A percentile compares a stretch with the other conserved stretches of the same genome.
Evolutionary conservation across 352 stramenopile species (phyloP).

Genomic region (Phytophthora cactorum): DNA sequence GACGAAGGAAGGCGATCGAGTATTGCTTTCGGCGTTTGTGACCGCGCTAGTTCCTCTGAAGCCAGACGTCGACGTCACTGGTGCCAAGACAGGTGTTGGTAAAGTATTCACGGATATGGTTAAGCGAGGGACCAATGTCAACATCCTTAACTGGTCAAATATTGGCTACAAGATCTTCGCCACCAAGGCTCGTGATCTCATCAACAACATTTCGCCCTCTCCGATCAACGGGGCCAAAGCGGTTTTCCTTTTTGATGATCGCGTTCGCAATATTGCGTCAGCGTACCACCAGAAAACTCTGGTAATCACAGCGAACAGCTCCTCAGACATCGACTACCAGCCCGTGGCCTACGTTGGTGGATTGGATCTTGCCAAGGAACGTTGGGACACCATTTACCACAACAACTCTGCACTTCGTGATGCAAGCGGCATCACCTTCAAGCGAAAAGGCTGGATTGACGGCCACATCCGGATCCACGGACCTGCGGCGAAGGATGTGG

Average conservation of each 20-base stretch:
- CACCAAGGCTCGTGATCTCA: constrained; percentile 42
- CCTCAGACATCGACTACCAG: constrained; percentile 12
- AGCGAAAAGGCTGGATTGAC: constrained; percentile 64
- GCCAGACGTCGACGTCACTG: constrained; percentile 30
- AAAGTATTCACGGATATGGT: constrained; percentile 43
- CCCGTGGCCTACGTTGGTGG: constrained; percentile 58
- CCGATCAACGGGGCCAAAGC: constrained; percentile 28
- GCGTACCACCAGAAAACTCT: constrained; percentile 69
- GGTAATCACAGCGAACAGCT: constrained; percentile 18
- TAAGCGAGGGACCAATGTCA: constrained; percentile 47
- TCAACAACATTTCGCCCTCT: constrained; percentile 41
- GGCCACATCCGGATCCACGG: constrained; percentile 53
- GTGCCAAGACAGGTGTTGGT: constrained; percentile 36
- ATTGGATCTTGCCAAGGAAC: constrained; percentile 59
- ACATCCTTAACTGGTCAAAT: constrained; percentile 64
- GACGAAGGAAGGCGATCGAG: constrained; percentile 30
- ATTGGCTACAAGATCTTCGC: constrained; percentile 48
- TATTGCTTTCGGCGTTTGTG: constrained; percentile 54
- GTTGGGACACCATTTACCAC: constrained; percentile 67
- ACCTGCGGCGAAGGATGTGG: constrained; percentile 56
- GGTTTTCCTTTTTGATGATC: constrained; percentile 60
- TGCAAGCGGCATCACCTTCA: constrained; percentile 37
- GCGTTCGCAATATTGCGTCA: constrained; percentile 36
- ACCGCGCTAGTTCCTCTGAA: constrained; percentile 52
- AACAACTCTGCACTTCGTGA: constrained; percentile 47